Conservation (phyloP, 495 filamentous ascomycete genomes). For the Penicillium cinerascens region DNA sequence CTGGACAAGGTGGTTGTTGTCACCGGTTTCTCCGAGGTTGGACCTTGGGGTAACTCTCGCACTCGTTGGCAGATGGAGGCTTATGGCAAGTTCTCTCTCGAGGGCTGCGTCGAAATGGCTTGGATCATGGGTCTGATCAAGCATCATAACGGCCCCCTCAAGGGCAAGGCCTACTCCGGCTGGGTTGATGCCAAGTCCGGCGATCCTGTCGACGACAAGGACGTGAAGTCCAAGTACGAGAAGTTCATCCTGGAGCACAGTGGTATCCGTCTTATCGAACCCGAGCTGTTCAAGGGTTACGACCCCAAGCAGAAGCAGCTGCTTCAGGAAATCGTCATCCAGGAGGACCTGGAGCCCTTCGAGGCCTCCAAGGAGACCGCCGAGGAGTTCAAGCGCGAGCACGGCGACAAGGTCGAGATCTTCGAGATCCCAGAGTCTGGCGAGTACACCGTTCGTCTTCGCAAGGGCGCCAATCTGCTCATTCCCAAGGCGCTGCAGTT, state of each 20-base stretch:
- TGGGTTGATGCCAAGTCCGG: constrained; percentile 95
- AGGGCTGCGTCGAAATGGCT: constrained; percentile 98
- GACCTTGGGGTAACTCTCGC: constrained; percentile 96
- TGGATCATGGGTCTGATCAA: constrained; percentile 99
- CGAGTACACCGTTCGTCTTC: constrained; percentile 89
- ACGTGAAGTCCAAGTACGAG: constrained; percentile 94
- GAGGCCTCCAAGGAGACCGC: constrained; percentile 96
- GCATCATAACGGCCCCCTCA: constrained; percentile 97
- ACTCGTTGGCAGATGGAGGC: constrained; percentile 99
- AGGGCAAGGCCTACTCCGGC: constrained; percentile 92
- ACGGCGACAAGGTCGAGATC: constrained; percentile 95
- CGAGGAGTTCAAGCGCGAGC: constrained; percentile 93
- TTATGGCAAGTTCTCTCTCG: constrained; percentile 90
- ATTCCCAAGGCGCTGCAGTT: constrained; percentile 97
- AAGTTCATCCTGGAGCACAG: constrained; percentile 94
- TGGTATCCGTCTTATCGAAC: constrained; percentile 96
- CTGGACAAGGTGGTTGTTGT: constrained; percentile 97
- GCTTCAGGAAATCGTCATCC: constrained; percentile 93
- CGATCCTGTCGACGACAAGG: constrained; percentile 96
- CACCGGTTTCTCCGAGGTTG: constrained; percentile 93
- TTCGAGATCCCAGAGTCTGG: constrained; percentile 94
- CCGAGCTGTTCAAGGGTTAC: constrained; percentile 94
- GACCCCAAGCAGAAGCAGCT: constrained; percentile 98
- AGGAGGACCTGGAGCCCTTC: constrained; percentile 95
- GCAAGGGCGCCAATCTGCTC: constrained; percentile 88